These are phyloP conservation scores for Viridothelium virens DNA, from an alignment of 495 filamentous ascomycete species.

Conservation along the genomic window DNA sequence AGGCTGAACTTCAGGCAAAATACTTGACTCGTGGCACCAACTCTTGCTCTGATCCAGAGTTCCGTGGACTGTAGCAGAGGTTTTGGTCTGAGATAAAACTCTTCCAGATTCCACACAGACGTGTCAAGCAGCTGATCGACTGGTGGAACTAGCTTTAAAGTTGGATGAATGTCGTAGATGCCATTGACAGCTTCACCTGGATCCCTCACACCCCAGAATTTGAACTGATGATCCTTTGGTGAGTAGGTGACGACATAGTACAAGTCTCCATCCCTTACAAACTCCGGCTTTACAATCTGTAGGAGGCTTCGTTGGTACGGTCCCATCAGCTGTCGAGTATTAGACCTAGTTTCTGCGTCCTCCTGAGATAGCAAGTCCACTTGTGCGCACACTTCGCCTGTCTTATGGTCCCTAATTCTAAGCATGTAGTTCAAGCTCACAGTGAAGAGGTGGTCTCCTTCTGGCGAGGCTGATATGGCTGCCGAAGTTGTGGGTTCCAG, in stretches of 20 bases:
- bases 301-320: conserved; percentile 65
- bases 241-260: conserved; percentile 80
- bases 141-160: conserved; percentile 54
- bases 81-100: conserved; percentile 61
- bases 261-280: conserved; percentile 48
- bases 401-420: conserved; percentile 74
- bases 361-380: conserved; percentile 60
- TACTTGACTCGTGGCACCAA: conserved; percentile 62
- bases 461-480: conserved; percentile 56
- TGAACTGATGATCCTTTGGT: conserved; percentile 80
- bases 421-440: conserved; percentile 80
- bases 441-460: conserved; percentile 67
- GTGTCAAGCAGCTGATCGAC: conserved; percentile 51
- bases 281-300: conserved; percentile 55
- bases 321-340: conserved; percentile 61
- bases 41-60: conserved; percentile 82
- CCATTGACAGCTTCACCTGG: conserved; percentile 54
- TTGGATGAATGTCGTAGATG: conserved; percentile 62
- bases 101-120: conserved; percentile 72
- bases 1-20: conserved; percentile 49
- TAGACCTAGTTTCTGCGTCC: conserved; percentile 43
- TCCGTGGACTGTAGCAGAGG: conserved; percentile 50
- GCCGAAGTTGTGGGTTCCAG: conserved; percentile 58
- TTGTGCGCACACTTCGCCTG: conserved; percentile 61
- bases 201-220: conserved; percentile 78